Percentiles rank a stretch among this genome's conserved stretches.
Conservation (phyloP, 2,329 filamentous ascomycete genomes). For the Phialophora chinensis region DNA sequence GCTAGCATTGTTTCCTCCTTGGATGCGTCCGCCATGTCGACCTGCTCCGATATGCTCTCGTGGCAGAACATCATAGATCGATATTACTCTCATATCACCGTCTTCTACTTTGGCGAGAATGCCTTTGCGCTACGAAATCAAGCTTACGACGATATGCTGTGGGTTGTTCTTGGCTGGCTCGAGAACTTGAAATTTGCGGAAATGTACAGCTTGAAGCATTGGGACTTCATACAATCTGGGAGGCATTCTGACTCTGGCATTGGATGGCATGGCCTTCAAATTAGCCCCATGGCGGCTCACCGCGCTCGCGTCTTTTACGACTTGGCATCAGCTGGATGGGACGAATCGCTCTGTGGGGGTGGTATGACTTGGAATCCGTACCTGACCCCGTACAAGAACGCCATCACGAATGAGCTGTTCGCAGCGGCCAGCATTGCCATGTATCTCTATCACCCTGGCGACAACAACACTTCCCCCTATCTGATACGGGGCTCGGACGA, state of each 20-base stretch:
- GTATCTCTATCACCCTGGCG: slow-evolving; percentile 88
- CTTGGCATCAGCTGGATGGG: slow-evolving; percentile 78
- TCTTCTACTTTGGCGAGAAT: slow-evolving; percentile 88
- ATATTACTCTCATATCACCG: slow-evolving; percentile 77
- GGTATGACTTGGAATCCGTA: slow-evolving; percentile 92
- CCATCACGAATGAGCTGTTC: slow-evolving; percentile 91
- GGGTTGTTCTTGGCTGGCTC: slow-evolving; percentile 92
- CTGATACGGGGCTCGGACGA: slow-evolving; percentile 41
- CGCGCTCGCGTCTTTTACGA: slow-evolving; percentile 86
- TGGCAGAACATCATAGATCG: slow-evolving; percentile 81
- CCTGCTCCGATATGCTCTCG: slow-evolving; percentile 51
- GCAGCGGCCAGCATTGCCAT: slow-evolving; percentile 84
- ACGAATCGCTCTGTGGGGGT: slow-evolving; percentile 77
- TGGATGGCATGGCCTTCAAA: slow-evolving; percentile 77
- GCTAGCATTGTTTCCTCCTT: slow-evolving; percentile 68
- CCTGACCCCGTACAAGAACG: slow-evolving; percentile 86
- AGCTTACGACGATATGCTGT: slow-evolving; percentile 93
- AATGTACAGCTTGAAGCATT: slow-evolving; percentile 70
- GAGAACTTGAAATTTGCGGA: slow-evolving; percentile 78
- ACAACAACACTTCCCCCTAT: slow-evolving; percentile 75
- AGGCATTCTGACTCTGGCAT: slow-evolving; percentile 38
- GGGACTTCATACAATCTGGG: slow-evolving; percentile 44
- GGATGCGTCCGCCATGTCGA: slow-evolving; percentile 45
- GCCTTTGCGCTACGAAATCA: slow-evolving; percentile 73
- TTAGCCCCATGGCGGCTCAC: slow-evolving; percentile 78